Percentiles rank a stretch among this genome's conserved stretches.
phyloP scores from a whole-genome alignment of 2,329 filamentous ascomycete genomes.

The Fusarium graminum region DNA sequence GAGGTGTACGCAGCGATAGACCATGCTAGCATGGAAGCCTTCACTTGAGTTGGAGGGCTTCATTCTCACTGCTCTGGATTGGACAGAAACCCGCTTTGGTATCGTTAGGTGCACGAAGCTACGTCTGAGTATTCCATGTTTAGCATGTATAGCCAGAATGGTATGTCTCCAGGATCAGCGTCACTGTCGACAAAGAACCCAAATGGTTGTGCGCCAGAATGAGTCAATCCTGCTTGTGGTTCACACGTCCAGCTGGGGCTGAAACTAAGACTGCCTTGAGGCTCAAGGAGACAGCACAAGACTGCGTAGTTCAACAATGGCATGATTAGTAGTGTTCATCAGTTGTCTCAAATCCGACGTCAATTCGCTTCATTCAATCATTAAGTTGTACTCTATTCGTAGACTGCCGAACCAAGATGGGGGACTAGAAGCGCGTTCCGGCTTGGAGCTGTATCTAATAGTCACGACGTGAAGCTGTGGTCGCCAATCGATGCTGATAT shows the following conservation, averaged over 20 bases:
- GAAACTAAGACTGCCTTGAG: slow-evolving; percentile 15
- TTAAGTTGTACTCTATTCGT: background rate
- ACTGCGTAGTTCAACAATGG: background rate
- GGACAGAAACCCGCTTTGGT: slow-evolving; percentile 21
- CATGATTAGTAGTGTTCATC: no score
- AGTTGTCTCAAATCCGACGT: no score
- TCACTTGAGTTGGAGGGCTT: slow-evolving; percentile 24
- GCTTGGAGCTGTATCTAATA: slow-evolving; percentile 10
- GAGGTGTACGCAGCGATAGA: slow-evolving; percentile 20
- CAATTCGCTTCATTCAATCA: background rate
- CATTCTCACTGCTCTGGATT: slow-evolving; percentile 36
- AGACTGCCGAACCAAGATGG: slow-evolving; percentile 1
- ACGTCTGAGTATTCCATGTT: slow-evolving; percentile 19
- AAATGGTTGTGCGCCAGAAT: slow-evolving; percentile 8
- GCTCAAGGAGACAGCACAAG: background rate
- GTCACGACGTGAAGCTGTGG: slow-evolving; percentile 2
- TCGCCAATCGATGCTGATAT: slow-evolving; percentile 15
- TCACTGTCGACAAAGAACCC: slow-evolving; percentile 3
- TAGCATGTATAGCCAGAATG: slow-evolving; percentile 9
- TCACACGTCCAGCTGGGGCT: slow-evolving; percentile 33
- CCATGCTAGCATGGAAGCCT: slow-evolving; percentile 6
- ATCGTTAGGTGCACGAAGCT: slow-evolving; percentile 14
- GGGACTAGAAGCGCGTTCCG: slow-evolving; percentile 20
- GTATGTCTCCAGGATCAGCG: slow-evolving; percentile 11
- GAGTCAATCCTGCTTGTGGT: slow-evolving; percentile 18